Conservation (phyloP, 257 asterid genomes). For the Ligustrum vulgare region DNA sequence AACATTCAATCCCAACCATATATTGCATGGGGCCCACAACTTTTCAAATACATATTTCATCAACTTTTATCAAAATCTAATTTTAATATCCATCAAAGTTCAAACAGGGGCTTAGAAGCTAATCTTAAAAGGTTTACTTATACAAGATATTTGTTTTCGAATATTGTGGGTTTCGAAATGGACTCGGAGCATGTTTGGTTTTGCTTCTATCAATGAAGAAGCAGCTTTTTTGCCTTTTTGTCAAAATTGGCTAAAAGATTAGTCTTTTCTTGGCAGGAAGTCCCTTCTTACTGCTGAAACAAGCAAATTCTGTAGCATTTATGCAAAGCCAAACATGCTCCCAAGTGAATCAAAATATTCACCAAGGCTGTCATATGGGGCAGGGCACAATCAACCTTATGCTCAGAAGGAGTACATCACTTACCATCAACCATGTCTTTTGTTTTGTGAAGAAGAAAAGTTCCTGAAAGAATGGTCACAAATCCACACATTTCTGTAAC, state of each 20-base stretch:
- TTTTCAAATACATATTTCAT: no score
- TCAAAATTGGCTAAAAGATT: not conserved
- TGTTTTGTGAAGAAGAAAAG: constrained; percentile 98
- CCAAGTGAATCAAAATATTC: not conserved
- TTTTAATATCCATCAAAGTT: no score
- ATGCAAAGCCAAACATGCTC: not conserved
- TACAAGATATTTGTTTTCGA: not conserved
- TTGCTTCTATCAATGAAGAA: not conserved
- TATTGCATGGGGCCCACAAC: no score
- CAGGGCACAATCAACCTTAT: not conserved
- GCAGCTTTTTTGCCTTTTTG: not conserved
- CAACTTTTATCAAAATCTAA: no score
- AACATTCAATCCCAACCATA: no score
- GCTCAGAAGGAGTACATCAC: constrained; percentile 9
- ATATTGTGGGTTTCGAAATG: not conserved
- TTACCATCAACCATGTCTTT: constrained; percentile 90
- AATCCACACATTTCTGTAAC: constrained; percentile 95
- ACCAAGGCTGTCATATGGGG: not conserved
- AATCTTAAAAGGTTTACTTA: not conserved
- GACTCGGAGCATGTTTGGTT: not conserved
- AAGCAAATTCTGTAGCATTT: not conserved
- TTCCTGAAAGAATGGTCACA: constrained; percentile 92
- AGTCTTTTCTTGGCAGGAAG: not conserved
- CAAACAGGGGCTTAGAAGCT: not conserved
- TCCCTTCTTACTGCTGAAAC: not conserved